These are phyloP conservation scores for Alisma plantagoaquatica DNA, from an alignment of 106 monocot species.

Conservation along the genomic window DNA sequence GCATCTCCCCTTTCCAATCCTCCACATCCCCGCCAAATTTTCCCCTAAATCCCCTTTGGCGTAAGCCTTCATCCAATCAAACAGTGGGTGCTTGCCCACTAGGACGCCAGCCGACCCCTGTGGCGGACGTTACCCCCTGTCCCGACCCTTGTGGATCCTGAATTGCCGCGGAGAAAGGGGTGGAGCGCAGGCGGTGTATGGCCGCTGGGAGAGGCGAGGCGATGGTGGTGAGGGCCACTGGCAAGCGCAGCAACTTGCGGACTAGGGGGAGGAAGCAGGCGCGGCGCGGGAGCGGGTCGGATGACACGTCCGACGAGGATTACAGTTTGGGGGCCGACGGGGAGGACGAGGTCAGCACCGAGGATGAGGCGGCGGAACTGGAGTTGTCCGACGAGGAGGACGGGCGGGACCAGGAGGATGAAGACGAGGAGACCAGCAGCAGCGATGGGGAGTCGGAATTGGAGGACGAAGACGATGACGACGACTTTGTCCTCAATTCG, in stretches of 20 bases:
- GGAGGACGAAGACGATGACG: neutral
- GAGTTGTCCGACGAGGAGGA: conserved; percentile 18
- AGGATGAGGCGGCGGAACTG: conserved; percentile 22
- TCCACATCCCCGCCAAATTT: no score
- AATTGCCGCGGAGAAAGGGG: no score
- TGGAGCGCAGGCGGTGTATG: no score
- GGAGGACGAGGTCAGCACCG: conserved; percentile 17
- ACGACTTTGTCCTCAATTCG: conserved; percentile 13
- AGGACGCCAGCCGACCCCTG: no score
- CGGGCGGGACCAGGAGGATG: neutral
- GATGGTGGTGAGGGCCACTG: neutral
- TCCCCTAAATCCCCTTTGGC: no score
- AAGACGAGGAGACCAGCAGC: neutral
- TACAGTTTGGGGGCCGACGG: conserved; percentile 17
- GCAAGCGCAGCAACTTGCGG: no score
- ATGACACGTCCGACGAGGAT: conserved; percentile 36
- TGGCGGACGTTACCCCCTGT: no score
- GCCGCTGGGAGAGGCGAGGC: neutral
- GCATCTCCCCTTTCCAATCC: no score
- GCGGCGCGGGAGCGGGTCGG: conserved; percentile 17
- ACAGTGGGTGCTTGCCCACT: no score
- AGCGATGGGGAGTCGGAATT: neutral
- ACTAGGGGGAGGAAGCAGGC: conserved; percentile 17
- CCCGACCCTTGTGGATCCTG: no score
- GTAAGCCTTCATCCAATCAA: no score